Base-by-base conservation (phyloP, 495 filamentous ascomycete genomes). In the Letharia lupina region DNA sequence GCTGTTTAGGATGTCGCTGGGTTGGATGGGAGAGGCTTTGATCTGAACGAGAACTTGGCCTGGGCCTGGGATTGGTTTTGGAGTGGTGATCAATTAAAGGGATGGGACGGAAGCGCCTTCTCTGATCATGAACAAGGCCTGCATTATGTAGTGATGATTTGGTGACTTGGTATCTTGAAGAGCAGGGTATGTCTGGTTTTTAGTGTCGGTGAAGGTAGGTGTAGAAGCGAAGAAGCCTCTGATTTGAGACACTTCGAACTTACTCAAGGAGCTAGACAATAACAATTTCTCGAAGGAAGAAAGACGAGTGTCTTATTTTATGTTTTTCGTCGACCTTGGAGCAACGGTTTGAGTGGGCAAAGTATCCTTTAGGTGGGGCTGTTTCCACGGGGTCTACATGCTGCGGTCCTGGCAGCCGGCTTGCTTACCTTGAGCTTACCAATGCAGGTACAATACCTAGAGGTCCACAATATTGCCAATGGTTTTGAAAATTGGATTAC, bases 401-500 rank as follows among this genome's bases (percentile, higher is more conserved):
- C n/a, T 52, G 48, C 48, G n/a, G 2, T 4, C 12, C 20, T 3
- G 6, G 40, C 4, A 42, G 40, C n/a, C 4, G 20, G 20, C n/a
- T 52, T 52, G 48, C 31, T 56, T 56, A 56, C 52, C 52, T 56
- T 33, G 52, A 56, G 52, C n/a, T 52, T 52, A 52, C 48, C n/a
- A 52, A 52, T 28, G 48, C 1, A 23, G 48, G n/a, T 52, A 52
- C 47, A 52, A 2, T 28, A 28, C 12, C 1, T 28, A 13, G 7
- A 48, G 1, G 20, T 48, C 7, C 45, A 48, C 20, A 28, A 39
- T 39, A 39, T 18, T 44, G 42, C 42, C 12, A 47, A 47, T n/a
- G 18, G 2, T n/a, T 7, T n/a, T 9, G 45, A n/a, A 2, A 33
- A 33, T 31, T 54, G 16, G 23, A 1, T 8, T 54, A 31, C 9